A percentile compares a stretch with the other conserved stretches of the same genome.
Conservation (phyloP, 202 grass and related monocot genomes). For the Sporobolus alterniflorus region DNA sequence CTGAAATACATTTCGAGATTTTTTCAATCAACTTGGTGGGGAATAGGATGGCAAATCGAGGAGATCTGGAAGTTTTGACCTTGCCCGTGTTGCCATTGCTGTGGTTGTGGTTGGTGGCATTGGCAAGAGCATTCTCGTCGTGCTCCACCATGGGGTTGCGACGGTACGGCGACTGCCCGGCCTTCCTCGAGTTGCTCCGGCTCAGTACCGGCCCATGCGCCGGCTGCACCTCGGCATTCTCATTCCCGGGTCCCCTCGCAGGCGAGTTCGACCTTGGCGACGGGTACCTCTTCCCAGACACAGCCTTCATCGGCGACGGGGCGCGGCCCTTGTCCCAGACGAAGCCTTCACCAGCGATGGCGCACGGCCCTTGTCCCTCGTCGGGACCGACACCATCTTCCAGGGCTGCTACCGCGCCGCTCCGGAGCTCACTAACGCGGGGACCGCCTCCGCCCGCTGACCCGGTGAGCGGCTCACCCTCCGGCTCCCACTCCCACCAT, state of each 20-base stretch:
- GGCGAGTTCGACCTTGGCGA: conserved; percentile 88
- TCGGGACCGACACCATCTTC: conserved; percentile 89
- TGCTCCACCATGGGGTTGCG: conserved; percentile 91
- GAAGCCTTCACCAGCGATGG: conserved; percentile 46
- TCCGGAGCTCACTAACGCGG: conserved; percentile 5
- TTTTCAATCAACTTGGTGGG: neutral
- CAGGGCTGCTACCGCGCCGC: conserved; percentile 51
- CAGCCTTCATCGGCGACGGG: conserved; percentile 45
- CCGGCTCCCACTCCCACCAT: conserved; percentile 52
- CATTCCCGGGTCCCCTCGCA: conserved; percentile 53
- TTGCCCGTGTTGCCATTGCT: conserved; percentile 16
- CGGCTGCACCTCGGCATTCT: conserved; percentile 45
- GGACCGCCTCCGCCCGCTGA: conserved; percentile 44
- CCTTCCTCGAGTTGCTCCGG: conserved; percentile 83
- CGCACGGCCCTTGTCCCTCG: conserved; percentile 65
- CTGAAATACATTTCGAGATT: conserved; percentile 4
- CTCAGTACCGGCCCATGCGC: conserved; percentile 65
- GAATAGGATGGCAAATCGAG: neutral
- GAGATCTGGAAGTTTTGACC: neutral
- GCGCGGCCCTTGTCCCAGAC: conserved; percentile 72
- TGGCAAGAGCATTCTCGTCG: conserved; percentile 62
- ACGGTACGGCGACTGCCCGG: conserved; percentile 67
- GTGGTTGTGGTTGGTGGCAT: conserved; percentile 6
- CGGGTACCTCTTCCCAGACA: conserved; percentile 55
- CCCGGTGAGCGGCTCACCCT: conserved; percentile 81